A percentile compares a stretch with the other conserved stretches of the same genome.
phyloP scores from a whole-genome alignment of 129 eudicot genomes.

The Oenanthe sinensis region DNA sequence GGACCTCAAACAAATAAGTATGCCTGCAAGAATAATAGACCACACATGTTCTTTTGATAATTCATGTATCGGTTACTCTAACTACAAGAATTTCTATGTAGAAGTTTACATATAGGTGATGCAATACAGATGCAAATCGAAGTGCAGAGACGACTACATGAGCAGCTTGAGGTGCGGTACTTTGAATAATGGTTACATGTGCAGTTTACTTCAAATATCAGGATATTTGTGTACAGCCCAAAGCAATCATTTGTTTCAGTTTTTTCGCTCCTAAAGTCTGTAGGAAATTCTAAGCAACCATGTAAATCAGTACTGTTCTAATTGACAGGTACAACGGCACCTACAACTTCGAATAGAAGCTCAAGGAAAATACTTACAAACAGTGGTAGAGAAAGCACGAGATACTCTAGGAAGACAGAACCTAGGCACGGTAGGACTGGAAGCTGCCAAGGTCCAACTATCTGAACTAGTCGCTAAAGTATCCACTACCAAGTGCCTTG shows the following conservation, averaged over 20 bases:
- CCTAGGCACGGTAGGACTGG: not conserved
- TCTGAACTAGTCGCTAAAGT: not conserved
- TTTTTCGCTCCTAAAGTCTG: not conserved
- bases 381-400: conserved; percentile 6
- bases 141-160: conserved; percentile 10
- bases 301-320: not conserved
- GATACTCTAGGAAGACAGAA: not conserved
- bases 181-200: not conserved
- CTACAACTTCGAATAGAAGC: conserved; percentile 7
- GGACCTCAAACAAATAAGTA: conserved; percentile 6
- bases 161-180: conserved; percentile 2
- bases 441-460: conserved; percentile 4
- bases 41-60: not conserved
- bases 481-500: not conserved
- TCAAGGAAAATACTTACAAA: conserved; percentile 1
- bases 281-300: not conserved
- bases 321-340: conserved; percentile 1
- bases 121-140: conserved; percentile 7
- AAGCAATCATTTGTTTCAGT: not conserved
- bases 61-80: not conserved
- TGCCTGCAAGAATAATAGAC: not conserved
- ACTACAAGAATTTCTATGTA: not conserved
- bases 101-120: not conserved
- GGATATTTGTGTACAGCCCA: not conserved
- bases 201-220: not conserved